Evolutionary conservation across 768 basidiomycete species (phyloP).

Genomic region (Leucosporidium yakuticum): DNA sequence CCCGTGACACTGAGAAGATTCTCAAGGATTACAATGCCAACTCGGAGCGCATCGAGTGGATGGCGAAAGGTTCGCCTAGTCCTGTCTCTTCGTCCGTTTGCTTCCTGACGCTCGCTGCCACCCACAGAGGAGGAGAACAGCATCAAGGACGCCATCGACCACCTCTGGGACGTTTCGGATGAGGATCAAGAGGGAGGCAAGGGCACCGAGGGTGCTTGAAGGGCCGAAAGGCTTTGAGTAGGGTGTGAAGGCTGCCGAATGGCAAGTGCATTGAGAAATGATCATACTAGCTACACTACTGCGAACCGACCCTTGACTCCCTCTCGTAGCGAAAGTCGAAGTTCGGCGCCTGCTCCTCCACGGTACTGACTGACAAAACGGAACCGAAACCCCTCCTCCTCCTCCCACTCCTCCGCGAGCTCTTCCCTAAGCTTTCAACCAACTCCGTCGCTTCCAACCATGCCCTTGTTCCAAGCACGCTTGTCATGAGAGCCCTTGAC

Average conservation of each 20-base stretch:
- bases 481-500: constrained; percentile 1
- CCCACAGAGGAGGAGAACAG: too few species aligned
- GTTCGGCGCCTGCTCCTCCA: constrained; percentile 1
- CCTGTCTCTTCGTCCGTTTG: too few species aligned
- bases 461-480: neutral
- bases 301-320: too few species aligned
- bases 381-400: too few species aligned
- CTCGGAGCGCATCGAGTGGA: too few species aligned
- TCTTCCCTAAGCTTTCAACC: neutral
- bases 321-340: neutral
- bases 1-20: too few species aligned
- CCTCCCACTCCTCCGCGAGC: too few species aligned
- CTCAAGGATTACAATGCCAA: too few species aligned
- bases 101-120: too few species aligned
- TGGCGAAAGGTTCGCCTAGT: too few species aligned
- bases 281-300: neutral
- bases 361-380: neutral
- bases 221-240: neutral
- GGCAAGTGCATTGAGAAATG: neutral
- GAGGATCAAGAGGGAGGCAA: neutral
- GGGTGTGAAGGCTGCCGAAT: neutral
- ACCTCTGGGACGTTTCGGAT: too few species aligned
- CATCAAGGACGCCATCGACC: too few species aligned
- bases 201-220: neutral
- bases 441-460: constrained; percentile 11